Percentiles rank a stretch among this genome's conserved stretches.
Evolutionary conservation across 106 monocot genomes (phyloP).

Genomic region (Phalaenopsis equestris): DNA sequence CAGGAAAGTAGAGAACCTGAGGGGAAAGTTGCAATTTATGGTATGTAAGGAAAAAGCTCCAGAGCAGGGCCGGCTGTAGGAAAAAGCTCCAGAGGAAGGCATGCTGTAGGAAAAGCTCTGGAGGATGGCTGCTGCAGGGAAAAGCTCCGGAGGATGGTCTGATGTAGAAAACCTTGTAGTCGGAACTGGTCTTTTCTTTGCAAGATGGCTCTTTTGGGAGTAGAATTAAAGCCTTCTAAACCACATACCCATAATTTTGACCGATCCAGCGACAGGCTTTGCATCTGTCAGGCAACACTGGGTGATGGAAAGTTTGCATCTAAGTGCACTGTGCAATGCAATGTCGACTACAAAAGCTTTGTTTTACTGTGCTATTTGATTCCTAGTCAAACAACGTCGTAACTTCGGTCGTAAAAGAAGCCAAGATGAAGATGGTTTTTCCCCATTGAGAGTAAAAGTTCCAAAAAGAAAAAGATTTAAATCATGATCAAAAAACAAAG

Average conservation of each 20-base stretch:
- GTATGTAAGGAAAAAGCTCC: too few relatives aligned
- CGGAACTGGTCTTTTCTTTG: neutral
- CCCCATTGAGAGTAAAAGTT: slow-evolving; percentile 5
- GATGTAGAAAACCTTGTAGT: neutral
- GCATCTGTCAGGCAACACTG: slow-evolving; percentile 69
- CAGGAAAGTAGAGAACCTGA: too few relatives aligned
- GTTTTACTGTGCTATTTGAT: slow-evolving; percentile 62
- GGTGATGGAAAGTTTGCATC: slow-evolving; percentile 32
- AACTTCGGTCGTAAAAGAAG: slow-evolving; percentile 37
- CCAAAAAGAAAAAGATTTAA: slow-evolving; percentile 10
- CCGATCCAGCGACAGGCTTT: slow-evolving; percentile 45
- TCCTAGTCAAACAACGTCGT: slow-evolving; percentile 30
- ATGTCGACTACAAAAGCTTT: slow-evolving; percentile 52
- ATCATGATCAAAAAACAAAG: slow-evolving; percentile 22
- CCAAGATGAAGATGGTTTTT: slow-evolving; percentile 93
- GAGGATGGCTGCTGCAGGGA: too few relatives aligned
- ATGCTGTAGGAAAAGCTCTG: too few relatives aligned
- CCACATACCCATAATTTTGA: slow-evolving; percentile 58
- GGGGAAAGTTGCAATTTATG: too few relatives aligned
- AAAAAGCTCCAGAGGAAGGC: too few relatives aligned
- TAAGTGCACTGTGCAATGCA: slow-evolving; percentile 64
- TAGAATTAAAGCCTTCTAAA: slow-evolving; percentile 56
- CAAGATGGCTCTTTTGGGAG: slow-evolving; percentile 66
- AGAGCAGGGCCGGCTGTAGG: too few relatives aligned
- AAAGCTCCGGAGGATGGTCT: too few relatives aligned